Evolutionary conservation across 352 stramenopile genomes (phyloP).

Genomic region (Albugo laibachii): DNA sequence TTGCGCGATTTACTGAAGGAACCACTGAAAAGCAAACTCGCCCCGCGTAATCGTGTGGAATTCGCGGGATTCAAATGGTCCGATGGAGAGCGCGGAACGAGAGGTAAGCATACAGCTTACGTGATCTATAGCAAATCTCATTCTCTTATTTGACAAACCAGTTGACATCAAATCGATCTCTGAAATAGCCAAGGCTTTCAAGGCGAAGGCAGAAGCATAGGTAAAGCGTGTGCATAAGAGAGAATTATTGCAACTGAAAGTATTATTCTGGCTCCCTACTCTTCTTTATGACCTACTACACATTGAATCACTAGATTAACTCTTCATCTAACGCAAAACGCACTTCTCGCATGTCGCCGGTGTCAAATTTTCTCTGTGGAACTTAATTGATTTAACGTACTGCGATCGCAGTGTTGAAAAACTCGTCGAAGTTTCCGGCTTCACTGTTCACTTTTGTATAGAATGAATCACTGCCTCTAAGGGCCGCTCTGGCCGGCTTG

Average conservation of each 20-base stretch:
- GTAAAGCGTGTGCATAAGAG: slow-evolving; percentile 1
- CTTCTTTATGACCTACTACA: no score
- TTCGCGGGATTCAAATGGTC: slow-evolving; percentile 76
- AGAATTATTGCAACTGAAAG: slow-evolving; percentile 4
- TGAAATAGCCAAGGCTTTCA: slow-evolving; percentile 60
- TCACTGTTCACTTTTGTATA: no score
- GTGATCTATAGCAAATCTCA: slow-evolving; percentile 1
- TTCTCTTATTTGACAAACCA: slow-evolving; percentile 7
- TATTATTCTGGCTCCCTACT: not conserved
- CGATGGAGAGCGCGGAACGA: slow-evolving; percentile 55
- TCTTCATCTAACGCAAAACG: no score
- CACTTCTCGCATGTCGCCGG: no score
- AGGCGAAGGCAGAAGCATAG: slow-evolving; percentile 3
- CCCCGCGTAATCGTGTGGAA: slow-evolving; percentile 47
- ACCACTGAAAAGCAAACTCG: slow-evolving; percentile 69
- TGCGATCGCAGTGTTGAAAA: no score
- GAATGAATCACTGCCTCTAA: no score
- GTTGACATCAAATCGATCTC: slow-evolving; percentile 66
- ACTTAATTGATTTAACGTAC: no score
- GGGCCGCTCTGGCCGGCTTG: no score
- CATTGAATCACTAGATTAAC: no score
- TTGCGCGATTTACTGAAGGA: slow-evolving; percentile 66
- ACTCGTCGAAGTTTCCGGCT: no score
- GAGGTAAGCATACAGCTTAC: slow-evolving; percentile 16
- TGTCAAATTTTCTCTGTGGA: no score